Evolutionary conservation across 2,329 filamentous ascomycete species (phyloP).

Genomic region (Alternaria brassicae): DNA sequence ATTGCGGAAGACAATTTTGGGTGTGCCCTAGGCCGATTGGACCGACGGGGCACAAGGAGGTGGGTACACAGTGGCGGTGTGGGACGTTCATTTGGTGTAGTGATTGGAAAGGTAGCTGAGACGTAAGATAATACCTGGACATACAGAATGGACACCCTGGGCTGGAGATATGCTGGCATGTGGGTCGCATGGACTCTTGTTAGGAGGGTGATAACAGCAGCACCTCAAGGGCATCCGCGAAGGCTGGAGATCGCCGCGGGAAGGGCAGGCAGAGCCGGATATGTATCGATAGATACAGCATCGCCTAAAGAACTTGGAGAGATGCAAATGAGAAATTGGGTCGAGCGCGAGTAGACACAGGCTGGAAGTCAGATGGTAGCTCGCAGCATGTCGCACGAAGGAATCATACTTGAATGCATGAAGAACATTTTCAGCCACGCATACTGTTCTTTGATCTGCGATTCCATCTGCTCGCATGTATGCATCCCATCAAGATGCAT

Average conservation of each 20-base stretch:
- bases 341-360: neutral
- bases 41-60: slow-evolving; percentile 84
- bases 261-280: neutral
- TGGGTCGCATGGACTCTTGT: neutral
- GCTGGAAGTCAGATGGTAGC: neutral
- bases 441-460: neutral
- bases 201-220: neutral
- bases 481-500: neutral
- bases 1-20: slow-evolving; percentile 73
- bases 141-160: neutral
- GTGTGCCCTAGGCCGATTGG: slow-evolving; percentile 77
- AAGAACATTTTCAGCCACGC: neutral
- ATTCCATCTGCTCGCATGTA: neutral
- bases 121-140: neutral
- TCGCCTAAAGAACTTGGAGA: neutral
- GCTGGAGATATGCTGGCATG: neutral
- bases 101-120: slow-evolving; percentile 61
- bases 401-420: neutral
- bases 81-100: slow-evolving; percentile 78
- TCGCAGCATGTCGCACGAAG: neutral
- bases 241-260: neutral
- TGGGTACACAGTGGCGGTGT: slow-evolving; percentile 85
- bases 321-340: neutral
- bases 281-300: neutral
- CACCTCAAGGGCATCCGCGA: neutral